These are phyloP conservation scores for Pseudophaeomoniella oleicola DNA, from an alignment of 2,329 filamentous ascomycete genomes.

Conservation along the genomic window DNA sequence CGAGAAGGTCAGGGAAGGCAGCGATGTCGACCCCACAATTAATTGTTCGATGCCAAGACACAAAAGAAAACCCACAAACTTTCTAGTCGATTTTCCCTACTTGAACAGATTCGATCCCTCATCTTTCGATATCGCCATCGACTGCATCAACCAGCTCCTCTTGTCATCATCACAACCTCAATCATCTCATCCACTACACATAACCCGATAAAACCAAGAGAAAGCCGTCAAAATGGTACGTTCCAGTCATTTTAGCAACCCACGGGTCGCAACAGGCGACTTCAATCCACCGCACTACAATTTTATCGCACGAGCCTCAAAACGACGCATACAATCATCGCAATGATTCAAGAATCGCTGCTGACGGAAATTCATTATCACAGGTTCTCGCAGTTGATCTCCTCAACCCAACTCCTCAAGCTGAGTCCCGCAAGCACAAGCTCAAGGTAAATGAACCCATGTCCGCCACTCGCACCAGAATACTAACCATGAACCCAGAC, in stretches of 20 bases:
- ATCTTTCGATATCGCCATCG: constrained; percentile 7
- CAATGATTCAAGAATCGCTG: constrained; percentile 4
- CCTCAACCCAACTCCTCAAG: constrained; percentile 93
- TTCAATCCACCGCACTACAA: constrained; percentile 8
- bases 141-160: constrained; percentile 12
- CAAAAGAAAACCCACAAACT: not conserved
- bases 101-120: constrained; percentile 5
- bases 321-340: constrained; percentile 8
- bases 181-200: constrained; percentile 19
- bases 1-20: not conserved
- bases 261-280: constrained; percentile 2
- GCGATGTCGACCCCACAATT: not conserved
- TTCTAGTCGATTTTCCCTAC: not conserved
- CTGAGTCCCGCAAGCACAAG: constrained; percentile 99
- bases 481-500: constrained; percentile 38
- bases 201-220: constrained; percentile 19
- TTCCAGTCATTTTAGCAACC: constrained; percentile 7
- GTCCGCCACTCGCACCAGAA: constrained; percentile 12
- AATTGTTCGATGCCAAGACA: not conserved
- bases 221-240: constrained; percentile 57
- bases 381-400: constrained; percentile 99
- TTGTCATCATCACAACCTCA: constrained; percentile 17
- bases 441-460: constrained; percentile 65
- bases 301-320: constrained; percentile 12
- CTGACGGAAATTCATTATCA: constrained; percentile 11